These are phyloP conservation scores for Ophiosphaerella herpotricha DNA, from an alignment of 2,329 filamentous ascomycete species.

Conservation along the genomic window DNA sequence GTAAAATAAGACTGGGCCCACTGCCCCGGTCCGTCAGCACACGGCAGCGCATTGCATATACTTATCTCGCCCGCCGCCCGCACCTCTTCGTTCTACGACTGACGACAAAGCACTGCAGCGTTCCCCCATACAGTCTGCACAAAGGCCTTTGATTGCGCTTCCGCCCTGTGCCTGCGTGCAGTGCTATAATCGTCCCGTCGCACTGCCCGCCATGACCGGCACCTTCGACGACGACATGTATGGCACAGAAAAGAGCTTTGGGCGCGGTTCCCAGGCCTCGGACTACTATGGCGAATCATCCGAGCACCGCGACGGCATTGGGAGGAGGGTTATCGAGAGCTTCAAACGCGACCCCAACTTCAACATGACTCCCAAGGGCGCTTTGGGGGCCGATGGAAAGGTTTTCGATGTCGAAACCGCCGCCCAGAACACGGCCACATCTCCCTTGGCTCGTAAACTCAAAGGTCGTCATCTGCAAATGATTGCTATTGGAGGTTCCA, in stretches of 20 bases:
- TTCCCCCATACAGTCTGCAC: not conserved
- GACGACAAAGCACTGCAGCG: not conserved
- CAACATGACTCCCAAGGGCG: constrained; percentile 53
- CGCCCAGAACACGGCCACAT: constrained; percentile 68
- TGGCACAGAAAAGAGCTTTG: constrained; percentile 46
- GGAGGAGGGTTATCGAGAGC: constrained; percentile 50
- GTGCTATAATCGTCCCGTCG: constrained; percentile 7
- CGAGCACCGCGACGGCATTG: constrained; percentile 36
- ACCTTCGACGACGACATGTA: constrained; percentile 42
- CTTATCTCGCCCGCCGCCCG: not conserved
- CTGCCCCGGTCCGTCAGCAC: constrained; percentile 7
- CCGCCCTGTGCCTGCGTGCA: constrained; percentile 5
- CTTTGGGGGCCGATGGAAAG: constrained; percentile 57
- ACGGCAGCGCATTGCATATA: not conserved
- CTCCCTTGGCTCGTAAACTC: constrained; percentile 69
- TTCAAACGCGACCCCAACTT: constrained; percentile 46
- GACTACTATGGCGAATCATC: constrained; percentile 47
- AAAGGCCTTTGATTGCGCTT: constrained; percentile 25
- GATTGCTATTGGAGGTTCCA: constrained; percentile 95
- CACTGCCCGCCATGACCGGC: constrained; percentile 23
- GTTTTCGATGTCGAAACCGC: constrained; percentile 67
- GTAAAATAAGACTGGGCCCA: constrained; percentile 9
- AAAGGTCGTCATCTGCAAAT: constrained; percentile 76
- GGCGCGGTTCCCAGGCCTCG: constrained; percentile 39
- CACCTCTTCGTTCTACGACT: not conserved